Evolutionary conservation across 768 basidiomycete species (phyloP), one percentile per base, ranked within the genome.

Genomic region (Favolaschia claudopus): DNA sequence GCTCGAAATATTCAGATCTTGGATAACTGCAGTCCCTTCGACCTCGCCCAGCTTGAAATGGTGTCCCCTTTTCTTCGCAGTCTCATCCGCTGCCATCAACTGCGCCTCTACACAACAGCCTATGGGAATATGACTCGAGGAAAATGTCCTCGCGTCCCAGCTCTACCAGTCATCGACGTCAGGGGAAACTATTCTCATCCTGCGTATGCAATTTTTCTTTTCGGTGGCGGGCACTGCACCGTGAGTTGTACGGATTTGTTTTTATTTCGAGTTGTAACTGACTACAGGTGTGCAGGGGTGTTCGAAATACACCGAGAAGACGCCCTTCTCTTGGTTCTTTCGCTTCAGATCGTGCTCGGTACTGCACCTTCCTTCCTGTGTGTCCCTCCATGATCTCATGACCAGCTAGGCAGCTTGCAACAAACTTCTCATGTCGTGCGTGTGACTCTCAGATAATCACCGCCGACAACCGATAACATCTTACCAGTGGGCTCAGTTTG

Each of bases 21-120:
- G 32, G 39, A 44, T 27, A 19, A 45, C 1, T 62, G 60, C 55
- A 62, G 60, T 27, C 60, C 55, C 0, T 46, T 34, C 25, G 60
- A 62, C 31, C 47, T 62, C 22, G 48, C 36, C 20, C 40, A 62
- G 36, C 54, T 62, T 4, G 7, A 14, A 6, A 15, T 29, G 22
- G 27, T 37, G 9, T 56, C 48, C 5, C 33, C 17, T 14, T n/a
- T 12, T 7, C 40, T 56, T 20, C 48, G 55, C 17, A 13, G 33
- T 5, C 22, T 62, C 17, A 46, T 62, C 24, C 9, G 4, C 2
- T 5, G 12, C 2, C 31, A 61, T 17, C 1, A 3, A 5, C 31
- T 32, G 10, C 19, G 31, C 7, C 38, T 62, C 14, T 62, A 55
- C 54, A 20, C 13, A 1, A 2, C 19, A 7, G 40, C 60, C 2